These are phyloP conservation scores for Fusarium tjaetaba DNA, from an alignment of 2,329 filamentous ascomycete genomes.

Conservation along the genomic window DNA sequence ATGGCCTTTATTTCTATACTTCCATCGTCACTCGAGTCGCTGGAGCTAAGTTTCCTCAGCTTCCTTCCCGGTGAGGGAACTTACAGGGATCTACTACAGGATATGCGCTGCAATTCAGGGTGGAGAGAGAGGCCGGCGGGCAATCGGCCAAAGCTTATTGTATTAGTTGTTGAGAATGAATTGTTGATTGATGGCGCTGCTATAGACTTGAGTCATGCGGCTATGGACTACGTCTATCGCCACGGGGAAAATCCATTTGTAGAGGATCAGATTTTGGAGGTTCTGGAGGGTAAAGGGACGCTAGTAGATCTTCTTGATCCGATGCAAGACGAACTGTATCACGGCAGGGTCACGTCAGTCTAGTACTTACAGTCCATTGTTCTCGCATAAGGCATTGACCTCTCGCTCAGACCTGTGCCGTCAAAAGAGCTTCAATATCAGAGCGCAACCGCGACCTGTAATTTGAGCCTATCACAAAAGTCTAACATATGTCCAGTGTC, in stretches of 20 bases:
- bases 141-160: not conserved
- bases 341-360: accelerated
- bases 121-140: slow-evolving; percentile 2
- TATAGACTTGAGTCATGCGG: not conserved
- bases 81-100: slow-evolving; percentile 5
- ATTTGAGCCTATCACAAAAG: accelerated
- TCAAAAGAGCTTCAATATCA: not conserved
- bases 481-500: accelerated
- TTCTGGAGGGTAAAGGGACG: accelerated
- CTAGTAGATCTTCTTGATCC: not conserved
- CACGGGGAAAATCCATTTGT: slow-evolving; percentile 5
- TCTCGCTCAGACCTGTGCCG: not conserved
- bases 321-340: not conserved
- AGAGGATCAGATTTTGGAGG: accelerated
- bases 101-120: not conserved
- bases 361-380: accelerated
- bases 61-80: slow-evolving; percentile 30
- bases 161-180: not conserved
- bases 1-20: slow-evolving; percentile 43
- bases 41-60: slow-evolving; percentile 48
- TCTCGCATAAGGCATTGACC: accelerated
- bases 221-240: not conserved
- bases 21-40: slow-evolving; percentile 41
- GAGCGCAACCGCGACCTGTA: too few species aligned
- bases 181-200: accelerated